Base-by-base conservation (phyloP, 306 rosid genomes). In the Prunus fruticosa region DNA sequence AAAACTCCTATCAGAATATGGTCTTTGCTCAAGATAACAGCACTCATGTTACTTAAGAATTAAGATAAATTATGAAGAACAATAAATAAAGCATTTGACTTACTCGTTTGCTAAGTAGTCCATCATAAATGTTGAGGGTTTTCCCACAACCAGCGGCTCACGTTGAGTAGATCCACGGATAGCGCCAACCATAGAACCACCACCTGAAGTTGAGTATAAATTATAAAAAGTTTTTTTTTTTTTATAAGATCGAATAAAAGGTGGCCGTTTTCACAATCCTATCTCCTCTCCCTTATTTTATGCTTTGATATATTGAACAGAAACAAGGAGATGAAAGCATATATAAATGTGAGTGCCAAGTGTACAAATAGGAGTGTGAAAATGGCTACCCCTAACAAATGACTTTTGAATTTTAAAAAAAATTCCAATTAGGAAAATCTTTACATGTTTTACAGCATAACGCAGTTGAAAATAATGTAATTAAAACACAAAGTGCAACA, bases 121-220 rank as follows among this genome's bases (percentile, higher is more conserved):
- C 98, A 95, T 95, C 99, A 95, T 95, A 82, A 95, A 95, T 25
- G 99, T 92, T 11, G 99, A 95, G 78, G 99, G 99, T 76, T 95
- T 95, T 75, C 99, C 99, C 67, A 92, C 98, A 28, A 95, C 99
- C 73, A 90, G 65, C 13, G 99, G 99, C 82, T 92, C 99, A 6
- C 93, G 97, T 85, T 92, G 99, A 70, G 98, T 91, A 61, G 98
- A 95, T 78, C 97, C 99, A 6, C 71, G 11, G 47, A 95, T 11
- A 78, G 99, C 98, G 41, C 96, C 98, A 74, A 92, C 97, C 99
- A 95, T 92, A 13, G 99, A 91, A 69, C 97, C 99, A 68, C 99
- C 98, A 78, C 98, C 97, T 95, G 89, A 83, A 82, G 81, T 73
- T 73, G 81, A 77, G 25, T 6, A 65, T 46, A 78, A 20, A 74